Conservation (phyloP, 2,329 filamentous ascomycete genomes). For the Fusarium nanum region DNA sequence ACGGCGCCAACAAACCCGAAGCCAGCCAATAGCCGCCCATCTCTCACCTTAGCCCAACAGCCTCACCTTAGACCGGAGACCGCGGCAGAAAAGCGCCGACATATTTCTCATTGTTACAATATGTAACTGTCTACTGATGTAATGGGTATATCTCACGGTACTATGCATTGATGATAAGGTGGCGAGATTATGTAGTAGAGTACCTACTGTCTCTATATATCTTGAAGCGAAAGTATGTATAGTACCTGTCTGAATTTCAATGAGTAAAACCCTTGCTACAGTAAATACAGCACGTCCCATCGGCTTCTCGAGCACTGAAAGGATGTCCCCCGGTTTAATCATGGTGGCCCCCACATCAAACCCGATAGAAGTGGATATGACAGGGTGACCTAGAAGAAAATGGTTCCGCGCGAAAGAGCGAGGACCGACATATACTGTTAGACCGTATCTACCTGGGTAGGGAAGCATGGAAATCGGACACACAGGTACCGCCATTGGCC, state of each 20-base stretch:
- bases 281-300: not conserved
- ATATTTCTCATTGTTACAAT: conserved; percentile 15
- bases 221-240: not conserved
- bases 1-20: conserved; percentile 23
- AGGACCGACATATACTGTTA: conserved; percentile 1
- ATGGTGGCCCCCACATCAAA: conserved; percentile 42
- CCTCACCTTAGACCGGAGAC: conserved; percentile 16
- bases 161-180: not conserved
- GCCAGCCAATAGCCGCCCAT: conserved; percentile 15
- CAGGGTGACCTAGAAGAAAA: conserved; percentile 12
- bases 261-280: not conserved
- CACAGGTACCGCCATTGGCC: conserved; percentile 27
- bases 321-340: conserved; percentile 26
- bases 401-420: conserved; percentile 16
- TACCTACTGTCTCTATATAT: not conserved
- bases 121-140: not conserved
- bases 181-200: not conserved
- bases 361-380: conserved; percentile 37
- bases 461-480: conserved; percentile 16
- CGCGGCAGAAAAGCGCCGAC: conserved; percentile 33
- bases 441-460: not conserved
- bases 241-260: not conserved
- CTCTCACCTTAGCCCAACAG: not conserved
- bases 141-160: not conserved
- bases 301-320: not conserved